Evolutionary conservation across 768 basidiomycete genomes (phyloP).

Genomic region (Cubamyces lactineus): DNA sequence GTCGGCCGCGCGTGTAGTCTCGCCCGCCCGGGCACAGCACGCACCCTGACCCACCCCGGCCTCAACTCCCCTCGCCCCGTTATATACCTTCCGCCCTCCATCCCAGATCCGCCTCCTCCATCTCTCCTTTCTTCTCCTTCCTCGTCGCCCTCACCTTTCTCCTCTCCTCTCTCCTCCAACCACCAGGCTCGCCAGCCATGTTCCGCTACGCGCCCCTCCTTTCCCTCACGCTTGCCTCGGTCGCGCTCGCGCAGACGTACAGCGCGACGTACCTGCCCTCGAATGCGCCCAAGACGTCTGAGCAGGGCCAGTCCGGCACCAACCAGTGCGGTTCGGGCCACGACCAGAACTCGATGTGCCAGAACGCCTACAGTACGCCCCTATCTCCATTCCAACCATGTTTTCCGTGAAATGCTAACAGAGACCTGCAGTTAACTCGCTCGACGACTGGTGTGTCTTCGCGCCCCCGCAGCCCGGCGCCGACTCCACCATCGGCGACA

Average conservation of each 20-base stretch:
- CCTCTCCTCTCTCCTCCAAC: background rate
- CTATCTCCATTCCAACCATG: background rate
- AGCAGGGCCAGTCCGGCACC: conserved; percentile 64
- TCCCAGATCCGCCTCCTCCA: background rate
- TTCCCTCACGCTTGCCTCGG: conserved; percentile 20
- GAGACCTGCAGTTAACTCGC: conserved; percentile 51
- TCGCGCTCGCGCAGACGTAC: conserved; percentile 40
- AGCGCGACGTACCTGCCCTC: conserved; percentile 53
- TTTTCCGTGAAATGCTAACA: background rate
- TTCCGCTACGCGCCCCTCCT: conserved; percentile 17
- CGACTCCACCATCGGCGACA: conserved; percentile 57
- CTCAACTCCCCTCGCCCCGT: conserved; percentile 7
- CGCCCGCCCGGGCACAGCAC: background rate
- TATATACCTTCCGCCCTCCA: background rate
- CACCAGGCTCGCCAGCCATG: conserved; percentile 1
- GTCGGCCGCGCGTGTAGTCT: background rate
- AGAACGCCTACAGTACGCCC: conserved; percentile 62
- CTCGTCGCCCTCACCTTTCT: background rate
- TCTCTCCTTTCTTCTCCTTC: background rate
- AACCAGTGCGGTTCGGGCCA: conserved; percentile 63
- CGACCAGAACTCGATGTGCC: conserved; percentile 65
- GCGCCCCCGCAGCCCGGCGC: conserved; percentile 55
- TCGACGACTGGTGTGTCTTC: conserved; percentile 61
- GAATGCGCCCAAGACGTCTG: conserved; percentile 49
- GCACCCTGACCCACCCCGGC: conserved; percentile 14